These are phyloP conservation scores for Populus hybrid DNA, from an alignment of 441 rosid genomes.

Conservation along the genomic window DNA sequence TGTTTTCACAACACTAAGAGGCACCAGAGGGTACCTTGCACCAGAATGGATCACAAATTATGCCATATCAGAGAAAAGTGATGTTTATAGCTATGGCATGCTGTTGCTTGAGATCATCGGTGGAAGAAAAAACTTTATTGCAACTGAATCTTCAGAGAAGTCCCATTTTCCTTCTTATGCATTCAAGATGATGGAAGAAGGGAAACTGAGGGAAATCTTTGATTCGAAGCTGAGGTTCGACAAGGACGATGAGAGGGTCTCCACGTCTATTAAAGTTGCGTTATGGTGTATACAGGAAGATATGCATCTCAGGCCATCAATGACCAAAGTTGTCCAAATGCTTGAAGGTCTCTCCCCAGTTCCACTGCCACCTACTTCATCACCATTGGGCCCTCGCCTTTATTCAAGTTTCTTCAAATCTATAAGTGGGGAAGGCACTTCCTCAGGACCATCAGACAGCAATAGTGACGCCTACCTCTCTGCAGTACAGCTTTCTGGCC, in stretches of 20 bases:
- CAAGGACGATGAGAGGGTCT: constrained; percentile 45
- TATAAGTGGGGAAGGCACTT: constrained; percentile 60
- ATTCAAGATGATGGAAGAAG: constrained; percentile 91
- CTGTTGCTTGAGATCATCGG: constrained; percentile 82
- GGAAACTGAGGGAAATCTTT: constrained; percentile 60
- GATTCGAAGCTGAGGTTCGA: constrained; percentile 53
- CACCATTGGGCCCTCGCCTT: constrained; percentile 68
- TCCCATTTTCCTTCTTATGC: constrained; percentile 86
- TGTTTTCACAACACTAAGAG: no score
- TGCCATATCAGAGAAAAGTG: constrained; percentile 95
- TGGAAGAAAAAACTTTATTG: constrained; percentile 78
- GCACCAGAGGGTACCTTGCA: no score
- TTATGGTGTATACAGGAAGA: constrained; percentile 97
- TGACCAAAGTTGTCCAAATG: constrained; percentile 90
- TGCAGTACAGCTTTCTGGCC: constrained; percentile 86
- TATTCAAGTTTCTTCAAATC: constrained; percentile 46
- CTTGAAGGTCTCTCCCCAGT: constrained; percentile 79
- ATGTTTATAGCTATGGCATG: constrained; percentile 93
- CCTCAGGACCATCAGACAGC: constrained; percentile 75
- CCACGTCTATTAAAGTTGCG: constrained; percentile 64
- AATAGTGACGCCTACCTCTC: constrained; percentile 68
- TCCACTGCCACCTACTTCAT: constrained; percentile 58
- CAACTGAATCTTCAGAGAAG: constrained; percentile 63
- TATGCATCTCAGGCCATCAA: constrained; percentile 75
- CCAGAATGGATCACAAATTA: constrained; percentile 95